Evolutionary conservation across 306 rosid species (phyloP), one percentile per base, ranked within the genome.

Genomic region (Alnus rubra): DNA sequence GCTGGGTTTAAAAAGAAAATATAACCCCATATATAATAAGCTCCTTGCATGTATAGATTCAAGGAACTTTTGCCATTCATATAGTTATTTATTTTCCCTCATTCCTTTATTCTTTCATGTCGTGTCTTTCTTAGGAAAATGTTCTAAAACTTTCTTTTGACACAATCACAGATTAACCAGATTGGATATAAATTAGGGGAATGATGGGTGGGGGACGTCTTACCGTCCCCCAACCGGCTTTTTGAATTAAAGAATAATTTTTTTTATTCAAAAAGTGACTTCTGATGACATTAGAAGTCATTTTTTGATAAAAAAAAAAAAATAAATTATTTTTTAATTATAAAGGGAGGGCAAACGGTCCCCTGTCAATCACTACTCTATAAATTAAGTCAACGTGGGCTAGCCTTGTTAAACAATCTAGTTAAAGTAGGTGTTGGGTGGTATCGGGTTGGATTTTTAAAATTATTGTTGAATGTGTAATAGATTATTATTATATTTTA

Each of bases 31-130:
- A 64, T 37, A 13, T 9, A 15, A 35, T 37, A 33, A 64, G 70
- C 28, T 35, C 19, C 4, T 33, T 15, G 19, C 14, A 18, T 64
- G 19, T 35, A 18, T 64, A 14, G 44, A 35, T 37, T 15, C 48
- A 14, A 35, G 12, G 47, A 35, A 64, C 44, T 35, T 7, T 1
- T 15, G 11, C 19, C n/a, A 15, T 35, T 15, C 45, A 64, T 64
- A 0, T 33, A 6, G 14, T 18, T 15, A 2, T 64, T 4, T 33
- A 0, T 37, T 5, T 37, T 2, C 3, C 48, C 12, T 19, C 30
- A 67, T 68, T 42, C 51, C 51, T 68, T 42, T n/a, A 42, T 67
- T 68, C 72, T 67, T 39, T 67, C 2, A 7, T 68, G 8, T 68
- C 8, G n/a, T 13, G 11, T 63, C 69, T 63, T 63, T 63, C 45